Base-by-base conservation (phyloP, 176 grass and related monocot species). In the Canna indica region DNA sequence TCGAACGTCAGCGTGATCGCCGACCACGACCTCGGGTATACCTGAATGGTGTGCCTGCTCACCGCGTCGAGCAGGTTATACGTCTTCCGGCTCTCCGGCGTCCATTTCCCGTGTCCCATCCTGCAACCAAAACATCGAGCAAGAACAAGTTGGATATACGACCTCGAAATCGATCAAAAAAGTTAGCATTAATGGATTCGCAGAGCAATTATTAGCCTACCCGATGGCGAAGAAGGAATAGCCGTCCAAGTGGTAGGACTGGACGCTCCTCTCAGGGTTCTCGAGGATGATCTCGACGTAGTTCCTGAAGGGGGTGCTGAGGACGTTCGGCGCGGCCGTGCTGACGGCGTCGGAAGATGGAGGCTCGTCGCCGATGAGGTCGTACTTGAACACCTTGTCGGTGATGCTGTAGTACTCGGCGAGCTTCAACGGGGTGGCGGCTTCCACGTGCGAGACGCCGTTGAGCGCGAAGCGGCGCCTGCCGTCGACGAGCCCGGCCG, bases 341-440 rank as follows among this genome's bases (percentile, higher is more conserved):
- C 32, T 63, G 59, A 29, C 0, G 29, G 10, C 5, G 5, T 1
- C 27, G 3, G 13, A 12, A 5, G 69, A 17, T 0, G 86, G 79
- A 7, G 84, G 94, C 77, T 42, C 70, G 85, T 97, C 94, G 46
- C 63, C 35, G 79, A 90, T 90, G 68, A 85, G 3, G 82, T 92
- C 73, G 86, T 97, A 92, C 71, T 84, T 61, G 89, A 97, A 97
- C 27, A 87, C 52, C 20, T 88, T 81, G 47, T 83, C 65, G 64
- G 77, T 47, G 67, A 75, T 72, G 82, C 79, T 83, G 82, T 85
- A 97, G 89, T 97, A 97, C 79, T 97, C 86, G 34, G 86, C 86
- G 64, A 97, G 94, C 89, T 97, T 97, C 32, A 92, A 38, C 26
- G 94, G 94, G 2, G 94, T 92, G 8, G 76, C 52, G 28, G 89